Conservation (phyloP, 345 rosid genomes). For the Salix suchowensis region DNA sequence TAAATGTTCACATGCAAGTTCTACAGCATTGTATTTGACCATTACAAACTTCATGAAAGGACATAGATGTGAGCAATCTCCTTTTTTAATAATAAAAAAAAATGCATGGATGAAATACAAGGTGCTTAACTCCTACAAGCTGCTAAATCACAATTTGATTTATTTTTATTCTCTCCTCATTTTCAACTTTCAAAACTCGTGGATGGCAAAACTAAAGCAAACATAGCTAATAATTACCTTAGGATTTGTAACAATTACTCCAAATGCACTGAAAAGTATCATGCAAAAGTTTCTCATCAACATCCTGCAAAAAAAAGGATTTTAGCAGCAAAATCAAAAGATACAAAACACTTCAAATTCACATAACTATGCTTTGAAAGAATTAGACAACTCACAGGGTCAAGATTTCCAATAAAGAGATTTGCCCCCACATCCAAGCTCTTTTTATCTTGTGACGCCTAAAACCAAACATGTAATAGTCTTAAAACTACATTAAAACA, state of each 20-base stretch:
- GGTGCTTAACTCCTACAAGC: neutral
- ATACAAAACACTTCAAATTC: neutral
- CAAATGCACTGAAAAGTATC: conserved; percentile 99
- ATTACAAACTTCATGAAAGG: neutral
- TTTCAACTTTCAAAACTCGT: neutral
- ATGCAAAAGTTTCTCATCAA: conserved; percentile 90
- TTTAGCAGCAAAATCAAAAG: conserved; percentile 13
- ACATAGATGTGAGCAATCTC: neutral
- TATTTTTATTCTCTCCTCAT: neutral
- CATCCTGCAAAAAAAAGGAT: conserved; percentile 56
- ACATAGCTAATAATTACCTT: conserved; percentile 48
- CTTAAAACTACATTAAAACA: neutral
- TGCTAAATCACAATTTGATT: neutral
- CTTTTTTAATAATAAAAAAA: neutral
- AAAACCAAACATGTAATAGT: conserved; percentile 8
- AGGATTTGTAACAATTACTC: conserved; percentile 90
- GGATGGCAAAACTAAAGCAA: neutral
- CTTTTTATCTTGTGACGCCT: conserved; percentile 99
- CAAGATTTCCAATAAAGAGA: conserved; percentile 95
- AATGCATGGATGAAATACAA: neutral
- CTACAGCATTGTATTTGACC: neutral
- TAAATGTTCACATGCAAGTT: neutral
- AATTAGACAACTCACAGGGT: conserved; percentile 58
- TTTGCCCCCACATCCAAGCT: conserved; percentile 98
- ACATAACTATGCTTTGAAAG: neutral